These are phyloP conservation scores for Ilyonectria robusta DNA, from an alignment of 2,329 filamentous ascomycete genomes.

Conservation along the genomic window DNA sequence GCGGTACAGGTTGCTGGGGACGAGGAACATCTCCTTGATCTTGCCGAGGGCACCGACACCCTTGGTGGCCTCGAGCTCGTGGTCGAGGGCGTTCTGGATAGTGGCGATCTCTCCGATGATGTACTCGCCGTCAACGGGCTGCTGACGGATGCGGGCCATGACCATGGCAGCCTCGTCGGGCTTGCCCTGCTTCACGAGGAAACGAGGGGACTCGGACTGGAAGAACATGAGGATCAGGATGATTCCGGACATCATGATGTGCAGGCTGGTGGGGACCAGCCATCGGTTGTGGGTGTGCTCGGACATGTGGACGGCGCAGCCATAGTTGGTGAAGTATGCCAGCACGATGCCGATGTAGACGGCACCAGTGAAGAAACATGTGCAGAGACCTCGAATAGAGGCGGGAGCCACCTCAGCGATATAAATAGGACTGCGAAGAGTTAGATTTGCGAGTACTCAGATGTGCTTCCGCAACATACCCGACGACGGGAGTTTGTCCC, in stretches of 20 bases:
- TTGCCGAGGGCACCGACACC: conserved; percentile 76
- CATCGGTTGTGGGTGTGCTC: conserved; percentile 64
- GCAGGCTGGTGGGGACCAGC: conserved; percentile 80
- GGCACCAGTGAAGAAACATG: conserved; percentile 66
- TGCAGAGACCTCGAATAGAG: conserved; percentile 80
- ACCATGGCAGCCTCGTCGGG: conserved; percentile 69
- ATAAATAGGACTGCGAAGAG: conserved; percentile 69
- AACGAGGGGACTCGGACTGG: conserved; percentile 79
- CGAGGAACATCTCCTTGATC: conserved; percentile 77
- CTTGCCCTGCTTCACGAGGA: conserved; percentile 75
- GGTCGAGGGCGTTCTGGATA: conserved; percentile 76
- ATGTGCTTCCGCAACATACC: conserved; percentile 48
- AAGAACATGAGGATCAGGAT: conserved; percentile 80
- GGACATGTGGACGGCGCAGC: conserved; percentile 65
- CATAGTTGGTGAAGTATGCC: conserved; percentile 83
- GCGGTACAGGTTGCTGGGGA: conserved; percentile 80
- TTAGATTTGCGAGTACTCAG: background rate
- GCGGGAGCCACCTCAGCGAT: conserved; percentile 80
- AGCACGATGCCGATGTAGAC: conserved; percentile 86
- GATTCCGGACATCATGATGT: conserved; percentile 82
- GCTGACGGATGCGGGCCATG: conserved; percentile 71
- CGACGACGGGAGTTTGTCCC: conserved; percentile 77
- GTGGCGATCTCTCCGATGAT: conserved; percentile 72
- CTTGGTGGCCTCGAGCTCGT: conserved; percentile 79
- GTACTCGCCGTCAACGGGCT: conserved; percentile 72